Evolutionary conservation across 2,329 filamentous ascomycete genomes (phyloP).

Genomic region (Cytospora paraplurivora): DNA sequence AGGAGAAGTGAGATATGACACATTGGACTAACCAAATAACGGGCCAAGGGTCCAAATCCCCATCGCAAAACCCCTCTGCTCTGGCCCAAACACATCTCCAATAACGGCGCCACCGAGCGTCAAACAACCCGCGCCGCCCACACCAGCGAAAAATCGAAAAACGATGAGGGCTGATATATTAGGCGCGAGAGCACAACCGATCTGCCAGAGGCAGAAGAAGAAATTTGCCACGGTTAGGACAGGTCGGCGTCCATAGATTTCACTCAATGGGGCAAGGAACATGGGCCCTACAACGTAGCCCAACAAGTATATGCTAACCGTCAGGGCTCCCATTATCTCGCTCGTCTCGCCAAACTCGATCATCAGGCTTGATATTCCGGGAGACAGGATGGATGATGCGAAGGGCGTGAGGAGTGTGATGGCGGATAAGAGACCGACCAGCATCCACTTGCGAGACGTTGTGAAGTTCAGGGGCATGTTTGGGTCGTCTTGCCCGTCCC

Average conservation of each 20-base stretch:
- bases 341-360: slow-evolving; percentile 48
- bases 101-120: slow-evolving; percentile 59
- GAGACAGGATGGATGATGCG: slow-evolving; percentile 62
- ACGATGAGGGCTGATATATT: slow-evolving; percentile 56
- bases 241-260: slow-evolving; percentile 64
- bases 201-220: slow-evolving; percentile 63
- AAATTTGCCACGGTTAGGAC: slow-evolving; percentile 60
- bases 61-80: slow-evolving; percentile 50
- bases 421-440: slow-evolving; percentile 55
- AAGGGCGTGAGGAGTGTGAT: slow-evolving; percentile 69
- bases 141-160: slow-evolving; percentile 61
- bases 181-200: slow-evolving; percentile 65
- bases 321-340: slow-evolving; percentile 50
- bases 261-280: slow-evolving; percentile 59
- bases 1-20: not conserved
- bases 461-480: slow-evolving; percentile 62
- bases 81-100: slow-evolving; percentile 54
- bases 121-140: slow-evolving; percentile 58
- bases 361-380: slow-evolving; percentile 48
- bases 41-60: slow-evolving; percentile 52
- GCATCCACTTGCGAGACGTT: slow-evolving; percentile 57
- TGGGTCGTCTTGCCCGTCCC: slow-evolving; percentile 61
- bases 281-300: slow-evolving; percentile 62
- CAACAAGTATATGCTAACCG: slow-evolving; percentile 63
- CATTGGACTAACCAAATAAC: slow-evolving; percentile 39